Base-by-base conservation (phyloP, 768 basidiomycete genomes). In the Serendipita sp. region DNA sequence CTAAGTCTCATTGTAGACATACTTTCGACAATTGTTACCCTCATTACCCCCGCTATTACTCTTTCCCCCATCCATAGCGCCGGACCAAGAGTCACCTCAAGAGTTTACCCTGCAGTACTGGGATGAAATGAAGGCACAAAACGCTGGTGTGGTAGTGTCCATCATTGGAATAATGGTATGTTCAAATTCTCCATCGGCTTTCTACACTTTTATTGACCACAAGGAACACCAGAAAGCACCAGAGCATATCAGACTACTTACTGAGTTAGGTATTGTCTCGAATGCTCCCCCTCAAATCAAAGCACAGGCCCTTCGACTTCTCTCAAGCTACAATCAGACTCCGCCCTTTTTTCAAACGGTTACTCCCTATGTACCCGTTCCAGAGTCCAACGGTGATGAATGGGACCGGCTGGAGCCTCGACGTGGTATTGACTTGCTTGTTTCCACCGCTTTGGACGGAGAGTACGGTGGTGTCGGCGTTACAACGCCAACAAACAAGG, bases 61-160 rank as follows among this genome's bases (percentile, higher is more conserved):
- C 50, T 92, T 85, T 72, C 88, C 86, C 31, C 78, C 82, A 76
- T 50, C 72, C 88, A 1, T 79, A 80, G 33, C 71, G 64, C 2
- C 61, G 65, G 13, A 80, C 26, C 78, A 80, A 62, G 79, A 81
- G 3, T 79, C 80, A n/a, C 88, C 85, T 0, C 90, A 96, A 71
- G 86, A 90, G 65, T 98, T 97, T 72, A 86, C 93, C 0, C 74
- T 97, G 48, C 96, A 99, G 71, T 92, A 92, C 72, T 99, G 96
- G 96, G 90, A 94, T 66, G 80, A 84, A 43, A 88, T 92, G 71
- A 99, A 98, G 72, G 74, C 80, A n/a, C 73, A 80, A 24, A 97
- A 96, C 69, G 82, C 85, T 1, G 78, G 80, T 0, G 74, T 92
- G n/a, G 82, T 90, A 5, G 75, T 98, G 2, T 84, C 84, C 20